These are phyloP conservation scores for Aspergillus bridgeri DNA, from an alignment of 495 filamentous ascomycete genomes.

Conservation along the genomic window DNA sequence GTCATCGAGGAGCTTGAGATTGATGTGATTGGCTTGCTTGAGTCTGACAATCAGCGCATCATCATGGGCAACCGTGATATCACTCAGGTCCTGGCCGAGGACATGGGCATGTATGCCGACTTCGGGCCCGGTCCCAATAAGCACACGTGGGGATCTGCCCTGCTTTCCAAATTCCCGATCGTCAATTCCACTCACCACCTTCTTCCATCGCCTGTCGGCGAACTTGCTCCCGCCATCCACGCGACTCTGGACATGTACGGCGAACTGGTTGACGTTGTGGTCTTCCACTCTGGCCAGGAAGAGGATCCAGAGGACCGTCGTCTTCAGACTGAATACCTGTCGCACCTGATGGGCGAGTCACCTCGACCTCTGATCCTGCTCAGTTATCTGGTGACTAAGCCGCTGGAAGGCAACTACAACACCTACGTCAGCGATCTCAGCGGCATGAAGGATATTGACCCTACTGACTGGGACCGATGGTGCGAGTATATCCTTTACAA, in stretches of 20 bases:
- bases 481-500: slow-evolving; percentile 99
- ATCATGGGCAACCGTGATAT: slow-evolving; percentile 99
- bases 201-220: slow-evolving; percentile 87
- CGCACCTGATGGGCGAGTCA: slow-evolving; percentile 81
- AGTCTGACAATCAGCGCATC: slow-evolving; percentile 92
- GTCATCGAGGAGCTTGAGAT: slow-evolving; percentile 90
- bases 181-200: slow-evolving; percentile 95
- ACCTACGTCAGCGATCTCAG: slow-evolving; percentile 84
- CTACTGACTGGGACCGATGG: slow-evolving; percentile 94
- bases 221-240: slow-evolving; percentile 93
- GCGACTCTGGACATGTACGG: slow-evolving; percentile 94
- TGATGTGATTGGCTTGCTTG: slow-evolving; percentile 90
- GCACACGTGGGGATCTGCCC: slow-evolving; percentile 93
- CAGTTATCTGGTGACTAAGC: slow-evolving; percentile 89
- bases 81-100: slow-evolving; percentile 92
- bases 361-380: slow-evolving; percentile 80
- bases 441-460: slow-evolving; percentile 94
- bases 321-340: slow-evolving; percentile 81
- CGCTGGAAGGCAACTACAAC: slow-evolving; percentile 92
- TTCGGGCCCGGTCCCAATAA: slow-evolving; percentile 98
- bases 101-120: slow-evolving; percentile 97
- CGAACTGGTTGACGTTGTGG: slow-evolving; percentile 84
- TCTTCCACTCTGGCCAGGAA: slow-evolving; percentile 99
- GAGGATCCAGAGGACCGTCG: slow-evolving; percentile 93
- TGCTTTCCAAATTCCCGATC: slow-evolving; percentile 97